Base-by-base conservation (phyloP, 768 basidiomycete species). In the Suillus spraguei region DNA sequence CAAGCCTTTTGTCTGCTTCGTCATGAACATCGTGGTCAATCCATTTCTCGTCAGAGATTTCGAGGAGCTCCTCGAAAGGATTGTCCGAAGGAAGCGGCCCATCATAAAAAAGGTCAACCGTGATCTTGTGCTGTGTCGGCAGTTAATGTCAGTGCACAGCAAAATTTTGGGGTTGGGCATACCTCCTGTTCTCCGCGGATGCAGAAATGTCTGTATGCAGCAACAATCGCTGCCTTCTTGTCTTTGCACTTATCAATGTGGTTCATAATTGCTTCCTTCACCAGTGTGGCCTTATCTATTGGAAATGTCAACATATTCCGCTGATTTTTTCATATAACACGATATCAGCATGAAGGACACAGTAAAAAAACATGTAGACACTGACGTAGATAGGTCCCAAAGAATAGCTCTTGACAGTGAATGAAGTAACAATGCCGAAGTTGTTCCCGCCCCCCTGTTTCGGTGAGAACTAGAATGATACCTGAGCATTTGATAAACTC, bases 361-460 rank as follows among this genome's bases (percentile, higher is more conserved):
- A 13, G 7, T 44, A 8, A 24, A 39, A 20, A 13, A 17, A 13
- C 8, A 32, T 24, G 33, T 17, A 4, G 20, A 20, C 5, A 60
- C 60, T 10, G 58, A 68, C 67, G 13, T 39, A 33, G 56, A 65
- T 41, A 59, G 54, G 36, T 6, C 32, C 61, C 60, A 74, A 60
- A 6, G 35, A 36, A 54, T 69, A 65, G 6, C 70, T 68, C 38
- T 60, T 65, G 46, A 73, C 59, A 11, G 63, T 70, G 59, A 72
- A 73, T 32, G 65, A 52, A 35, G 72, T 67, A 8, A 73, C 67
- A 52, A 74, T 68, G 33, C 72, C 72, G 56, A 73, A 72, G 44
- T 73, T 73, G 56, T 71, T 70, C 17, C 66, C 67, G 39, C 68
- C 69, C n/a, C 69, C 69, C 67, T 70, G 22, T 33, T 32, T 54